Evolutionary conservation across 73 alveolate species (phyloP).

Genomic region (Loxodes magnus): DNA sequence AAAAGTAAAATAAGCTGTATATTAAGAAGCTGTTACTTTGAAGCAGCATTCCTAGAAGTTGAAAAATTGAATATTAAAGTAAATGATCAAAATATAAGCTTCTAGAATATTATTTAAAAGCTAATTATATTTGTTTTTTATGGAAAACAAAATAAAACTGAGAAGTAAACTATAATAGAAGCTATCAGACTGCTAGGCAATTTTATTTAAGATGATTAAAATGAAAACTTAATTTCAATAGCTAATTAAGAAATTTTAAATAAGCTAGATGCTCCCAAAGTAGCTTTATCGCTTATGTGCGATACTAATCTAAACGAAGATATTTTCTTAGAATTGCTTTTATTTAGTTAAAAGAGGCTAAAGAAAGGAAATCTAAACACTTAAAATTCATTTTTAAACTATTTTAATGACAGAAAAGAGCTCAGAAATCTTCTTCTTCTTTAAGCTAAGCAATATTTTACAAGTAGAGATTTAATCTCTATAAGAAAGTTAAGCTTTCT

Average conservation of each 20-base stretch:
- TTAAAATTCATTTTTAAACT: conserved; percentile 27
- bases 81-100: no score
- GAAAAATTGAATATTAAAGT: no score
- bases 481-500: no score
- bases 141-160: neutral
- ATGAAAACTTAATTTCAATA: no score
- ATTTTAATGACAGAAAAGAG: conserved; percentile 12
- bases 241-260: no score
- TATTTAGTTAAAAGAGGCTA: conserved; percentile 24
- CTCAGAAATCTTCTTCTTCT: conserved; percentile 31
- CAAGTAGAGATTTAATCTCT: conserved; percentile 2
- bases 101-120: neutral
- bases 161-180: neutral
- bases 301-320: conserved; percentile 18
- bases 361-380: conserved; percentile 41
- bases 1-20: no score
- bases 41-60: no score
- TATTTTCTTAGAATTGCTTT: conserved; percentile 17
- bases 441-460: conserved; percentile 17
- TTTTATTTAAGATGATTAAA: neutral
- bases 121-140: neutral
- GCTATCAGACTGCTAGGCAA: neutral
- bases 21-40: no score
- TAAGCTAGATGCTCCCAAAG: conserved; percentile 1
- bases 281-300: conserved; percentile 7